A percentile compares a stretch with the other conserved stretches of the same genome.
Evolutionary conservation across 176 grass and related monocot genomes (phyloP).

Genomic region (Avena atlantica): DNA sequence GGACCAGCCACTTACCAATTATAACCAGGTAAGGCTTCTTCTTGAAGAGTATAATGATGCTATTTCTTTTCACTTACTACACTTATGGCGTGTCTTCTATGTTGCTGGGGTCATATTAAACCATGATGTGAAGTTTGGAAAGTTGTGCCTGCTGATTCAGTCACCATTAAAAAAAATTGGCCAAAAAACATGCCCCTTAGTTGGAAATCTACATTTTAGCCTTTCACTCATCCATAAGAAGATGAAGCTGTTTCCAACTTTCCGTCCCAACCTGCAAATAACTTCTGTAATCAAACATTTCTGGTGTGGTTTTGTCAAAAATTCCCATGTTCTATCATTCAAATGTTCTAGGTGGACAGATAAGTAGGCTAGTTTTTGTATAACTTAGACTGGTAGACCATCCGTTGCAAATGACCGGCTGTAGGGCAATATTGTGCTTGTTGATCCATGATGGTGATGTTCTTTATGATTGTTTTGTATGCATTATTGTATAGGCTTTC

Average conservation of each 20-base stretch:
- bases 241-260: neutral
- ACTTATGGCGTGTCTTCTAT: neutral
- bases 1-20: slow-evolving; percentile 79
- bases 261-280: neutral
- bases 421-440: neutral
- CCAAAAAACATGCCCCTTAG: neutral
- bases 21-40: slow-evolving; percentile 77
- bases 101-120: neutral
- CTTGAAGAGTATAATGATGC: neutral
- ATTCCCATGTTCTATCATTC: neutral
- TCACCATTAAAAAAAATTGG: too few relatives aligned
- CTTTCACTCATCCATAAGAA: neutral
- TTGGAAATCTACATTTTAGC: neutral
- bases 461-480: neutral
- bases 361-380: neutral
- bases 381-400: neutral
- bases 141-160: neutral
- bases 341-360: neutral
- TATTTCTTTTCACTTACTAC: neutral
- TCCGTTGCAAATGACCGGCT: neutral
- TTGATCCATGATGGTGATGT: neutral
- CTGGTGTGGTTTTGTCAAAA: neutral
- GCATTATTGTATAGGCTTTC: neutral
- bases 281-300: neutral
- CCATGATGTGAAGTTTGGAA: neutral